Evolutionary conservation across 768 basidiomycete species (phyloP), one percentile per base, ranked within the genome.

Genomic region (Tricholomella constricta): DNA sequence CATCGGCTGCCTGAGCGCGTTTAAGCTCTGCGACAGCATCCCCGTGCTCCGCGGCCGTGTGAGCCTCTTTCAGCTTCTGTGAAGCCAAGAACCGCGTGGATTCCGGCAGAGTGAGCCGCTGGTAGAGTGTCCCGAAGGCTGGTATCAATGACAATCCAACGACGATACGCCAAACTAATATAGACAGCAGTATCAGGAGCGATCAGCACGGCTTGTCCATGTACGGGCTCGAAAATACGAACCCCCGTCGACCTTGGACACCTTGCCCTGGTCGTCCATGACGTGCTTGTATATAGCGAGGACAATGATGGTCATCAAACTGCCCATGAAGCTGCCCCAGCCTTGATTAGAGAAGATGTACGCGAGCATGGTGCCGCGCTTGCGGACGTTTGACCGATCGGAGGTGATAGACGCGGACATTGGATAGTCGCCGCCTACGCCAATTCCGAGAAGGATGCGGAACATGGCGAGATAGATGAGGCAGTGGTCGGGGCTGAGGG

Each of bases 321-420:
- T 77, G 7, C 86, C 89, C 31, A 82, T 62, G 49, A 91, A 76
- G 36, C 77, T 82, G 25, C 90, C 89, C 87, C 88, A 90, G 10
- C 89, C 89, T 66, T 90, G 85, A 65, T 85, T 86, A 0, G 86
- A 77, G 59, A 89, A 90, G 59, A 89, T 86, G 62, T 87, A 89
- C 19, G 84, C 76, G n/a, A 92, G 76, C 69, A 91, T 77, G 0
- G 85, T 85, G 0, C 89, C 89, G 14, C 87, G 79, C 45, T 87
- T 83, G 32, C 81, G 74, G 34, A 89, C 63, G 56, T 79, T 79
- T 6, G 88, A 77, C 12, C 86, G 78, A 59, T 91, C 89, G 6
- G 80, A 81, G 10, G 85, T 81, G 52, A 89, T 73, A 9, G 80
- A 80, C 0, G 88, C 87, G 10, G 80, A 83, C 87, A 90, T 86